Evolutionary conservation across 192 early-diverging fungal genomes (phyloP).

Genomic region (Linnemannia hyalina): DNA sequence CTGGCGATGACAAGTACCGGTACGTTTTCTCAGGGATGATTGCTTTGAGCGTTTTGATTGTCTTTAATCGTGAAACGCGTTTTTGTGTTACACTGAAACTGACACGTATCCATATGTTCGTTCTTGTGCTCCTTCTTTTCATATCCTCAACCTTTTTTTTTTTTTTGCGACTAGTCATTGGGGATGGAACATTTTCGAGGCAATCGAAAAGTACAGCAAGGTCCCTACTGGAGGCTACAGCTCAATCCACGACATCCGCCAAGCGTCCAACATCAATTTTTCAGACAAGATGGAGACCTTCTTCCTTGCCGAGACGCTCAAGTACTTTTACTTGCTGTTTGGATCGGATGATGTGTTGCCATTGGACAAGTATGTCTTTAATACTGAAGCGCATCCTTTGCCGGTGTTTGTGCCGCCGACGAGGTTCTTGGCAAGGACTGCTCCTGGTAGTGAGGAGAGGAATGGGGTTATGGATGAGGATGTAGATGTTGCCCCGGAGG

Average conservation of each 20-base stretch:
- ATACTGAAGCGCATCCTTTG: conserved; percentile 89
- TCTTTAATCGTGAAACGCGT: neutral
- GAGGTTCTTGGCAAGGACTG: conserved; percentile 18
- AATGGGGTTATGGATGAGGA: conserved; percentile 3
- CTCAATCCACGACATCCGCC: conserved; percentile 62
- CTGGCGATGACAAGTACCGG: conserved; percentile 87
- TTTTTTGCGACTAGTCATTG: conserved; percentile 62
- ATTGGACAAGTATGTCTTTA: conserved; percentile 83
- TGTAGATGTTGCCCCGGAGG: neutral
- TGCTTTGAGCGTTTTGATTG: neutral
- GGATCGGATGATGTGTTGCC: conserved; percentile 69
- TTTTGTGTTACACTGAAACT: neutral
- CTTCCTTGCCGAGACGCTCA: conserved; percentile 89
- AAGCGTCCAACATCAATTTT: conserved; percentile 51
- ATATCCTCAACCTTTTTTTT: neutral
- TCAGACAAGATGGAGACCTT: conserved; percentile 73
- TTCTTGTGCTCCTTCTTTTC: neutral
- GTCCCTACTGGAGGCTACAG: conserved; percentile 70
- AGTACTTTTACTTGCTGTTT: conserved; percentile 89
- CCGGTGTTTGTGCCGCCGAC: conserved; percentile 49
- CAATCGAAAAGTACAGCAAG: conserved; percentile 84
- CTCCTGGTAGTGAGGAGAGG: neutral
- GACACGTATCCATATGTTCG: neutral
- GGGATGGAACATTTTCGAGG: conserved; percentile 87
- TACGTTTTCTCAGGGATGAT: conserved; percentile 36